Percentiles rank a stretch among this genome's conserved stretches.
These are phyloP conservation scores for Fulvia fulva DNA, from an alignment of 2,329 filamentous ascomycete genomes.

Conservation along the genomic window DNA sequence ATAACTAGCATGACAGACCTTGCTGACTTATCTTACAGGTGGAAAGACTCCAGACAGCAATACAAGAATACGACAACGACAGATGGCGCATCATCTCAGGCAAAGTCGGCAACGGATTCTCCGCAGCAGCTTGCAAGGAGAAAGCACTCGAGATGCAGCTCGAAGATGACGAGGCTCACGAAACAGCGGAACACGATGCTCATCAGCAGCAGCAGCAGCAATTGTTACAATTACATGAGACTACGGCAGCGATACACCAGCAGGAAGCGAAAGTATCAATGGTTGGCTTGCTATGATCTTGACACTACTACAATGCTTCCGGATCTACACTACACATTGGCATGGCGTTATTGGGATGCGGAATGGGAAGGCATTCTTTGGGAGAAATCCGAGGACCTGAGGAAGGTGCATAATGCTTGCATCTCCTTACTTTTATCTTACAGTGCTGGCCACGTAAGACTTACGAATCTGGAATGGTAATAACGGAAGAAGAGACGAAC, in stretches of 20 bases:
- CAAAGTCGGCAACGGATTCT: conserved; percentile 87
- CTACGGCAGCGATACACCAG: neutral
- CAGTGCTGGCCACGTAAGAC: conserved; percentile 8
- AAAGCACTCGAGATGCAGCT: conserved; percentile 61
- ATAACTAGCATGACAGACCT: neutral
- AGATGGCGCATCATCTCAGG: conserved; percentile 89
- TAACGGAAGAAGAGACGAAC: neutral
- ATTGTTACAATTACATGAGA: neutral
- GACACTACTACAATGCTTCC: neutral
- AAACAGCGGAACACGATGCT: conserved; percentile 7
- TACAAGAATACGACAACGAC: conserved; percentile 84
- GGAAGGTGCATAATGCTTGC: neutral
- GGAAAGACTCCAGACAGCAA: conserved; percentile 68
- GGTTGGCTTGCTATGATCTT: neutral
- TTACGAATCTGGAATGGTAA: neutral
- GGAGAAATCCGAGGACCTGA: neutral
- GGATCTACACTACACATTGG: neutral
- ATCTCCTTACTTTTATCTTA: conserved; percentile 4
- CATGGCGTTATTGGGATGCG: neutral
- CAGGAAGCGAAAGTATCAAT: neutral
- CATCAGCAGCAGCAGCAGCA: too few species aligned
- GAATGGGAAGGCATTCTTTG: neutral
- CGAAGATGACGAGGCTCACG: conserved; percentile 20
- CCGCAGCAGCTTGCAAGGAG: conserved; percentile 80
- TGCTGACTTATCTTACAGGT: conserved; percentile 53